A percentile compares a stretch with the other conserved stretches of the same genome.
Conservation (phyloP, 106 monocot species). For the Cymbidium sinense region DNA sequence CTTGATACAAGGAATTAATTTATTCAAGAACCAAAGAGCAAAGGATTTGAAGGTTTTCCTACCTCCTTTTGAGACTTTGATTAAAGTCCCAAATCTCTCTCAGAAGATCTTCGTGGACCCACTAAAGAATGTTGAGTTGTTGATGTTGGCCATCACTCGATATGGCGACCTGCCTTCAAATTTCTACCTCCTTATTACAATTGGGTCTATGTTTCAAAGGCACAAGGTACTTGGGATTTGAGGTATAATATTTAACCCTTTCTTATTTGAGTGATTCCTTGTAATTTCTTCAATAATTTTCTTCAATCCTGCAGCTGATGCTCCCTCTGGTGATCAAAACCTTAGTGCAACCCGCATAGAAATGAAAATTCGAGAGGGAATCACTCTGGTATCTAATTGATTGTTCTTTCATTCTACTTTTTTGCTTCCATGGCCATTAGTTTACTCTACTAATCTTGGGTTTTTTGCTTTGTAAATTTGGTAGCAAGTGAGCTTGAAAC, state of each 20-base stretch:
- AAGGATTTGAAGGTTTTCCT: not conserved
- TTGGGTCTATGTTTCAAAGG: constrained; percentile 74
- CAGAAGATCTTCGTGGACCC: constrained; percentile 86
- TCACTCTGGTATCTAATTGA: no score
- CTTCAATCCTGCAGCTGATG: constrained; percentile 38
- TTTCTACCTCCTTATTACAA: constrained; percentile 70
- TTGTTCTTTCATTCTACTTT: no score
- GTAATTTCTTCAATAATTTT: no score
- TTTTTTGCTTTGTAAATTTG: no score
- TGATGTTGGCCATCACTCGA: constrained; percentile 63
- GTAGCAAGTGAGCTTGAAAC: constrained; percentile 95
- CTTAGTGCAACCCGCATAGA: constrained; percentile 60
- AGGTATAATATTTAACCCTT: constrained; percentile 12
- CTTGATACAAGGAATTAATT: no score
- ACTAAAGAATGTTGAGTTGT: constrained; percentile 85
- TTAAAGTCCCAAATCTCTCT: constrained; percentile 84
- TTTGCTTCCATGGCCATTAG: no score
- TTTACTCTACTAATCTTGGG: no score
- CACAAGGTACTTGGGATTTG: constrained; percentile 70
- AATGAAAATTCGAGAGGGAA: constrained; percentile 83
- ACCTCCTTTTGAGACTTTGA: constrained; percentile 46
- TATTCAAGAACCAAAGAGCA: no score
- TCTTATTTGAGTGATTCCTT: no score
- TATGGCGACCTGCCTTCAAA: constrained; percentile 94
- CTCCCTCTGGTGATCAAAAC: constrained; percentile 44